Conservation (phyloP, 129 eudicot genomes). For the Glebionis coronaria region DNA sequence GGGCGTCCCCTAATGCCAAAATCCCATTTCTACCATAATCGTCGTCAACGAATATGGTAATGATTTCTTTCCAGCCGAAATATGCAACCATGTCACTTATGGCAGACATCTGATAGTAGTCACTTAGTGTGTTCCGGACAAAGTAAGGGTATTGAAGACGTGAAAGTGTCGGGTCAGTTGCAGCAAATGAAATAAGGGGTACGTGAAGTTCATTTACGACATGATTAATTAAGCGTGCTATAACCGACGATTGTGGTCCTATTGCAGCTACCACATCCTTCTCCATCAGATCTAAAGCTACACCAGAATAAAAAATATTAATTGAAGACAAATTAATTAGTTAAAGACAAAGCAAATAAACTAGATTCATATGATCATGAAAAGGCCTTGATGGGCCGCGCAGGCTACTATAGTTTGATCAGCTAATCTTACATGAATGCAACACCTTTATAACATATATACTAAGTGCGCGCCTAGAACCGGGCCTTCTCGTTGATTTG, state of each 20-base stretch:
- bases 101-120: constrained; percentile 72
- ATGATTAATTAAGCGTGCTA: constrained; percentile 64
- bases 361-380: too few relatives aligned
- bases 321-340: not conserved
- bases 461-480: too few relatives aligned
- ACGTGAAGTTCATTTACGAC: constrained; percentile 66
- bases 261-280: constrained; percentile 63
- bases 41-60: constrained; percentile 71
- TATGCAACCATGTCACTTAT: constrained; percentile 55
- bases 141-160: constrained; percentile 68
- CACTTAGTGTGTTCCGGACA: constrained; percentile 60
- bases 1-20: constrained; percentile 63
- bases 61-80: constrained; percentile 64
- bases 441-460: too few relatives aligned
- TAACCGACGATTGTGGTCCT: constrained; percentile 88
- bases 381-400: too few relatives aligned
- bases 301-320: constrained; percentile 22
- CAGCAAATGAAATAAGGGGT: constrained; percentile 71
- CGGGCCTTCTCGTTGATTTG: too few relatives aligned
- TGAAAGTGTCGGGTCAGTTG: constrained; percentile 80
- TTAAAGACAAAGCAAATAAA: not conserved
- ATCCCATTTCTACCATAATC: constrained; percentile 82
- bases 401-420: too few relatives aligned
- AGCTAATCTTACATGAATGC: too few relatives aligned
- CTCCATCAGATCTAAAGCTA: constrained; percentile 78